Evolutionary conservation across 2,329 filamentous ascomycete species (phyloP), one percentile per base, ranked within the genome.

Genomic region (Hypoxylon sp.): DNA sequence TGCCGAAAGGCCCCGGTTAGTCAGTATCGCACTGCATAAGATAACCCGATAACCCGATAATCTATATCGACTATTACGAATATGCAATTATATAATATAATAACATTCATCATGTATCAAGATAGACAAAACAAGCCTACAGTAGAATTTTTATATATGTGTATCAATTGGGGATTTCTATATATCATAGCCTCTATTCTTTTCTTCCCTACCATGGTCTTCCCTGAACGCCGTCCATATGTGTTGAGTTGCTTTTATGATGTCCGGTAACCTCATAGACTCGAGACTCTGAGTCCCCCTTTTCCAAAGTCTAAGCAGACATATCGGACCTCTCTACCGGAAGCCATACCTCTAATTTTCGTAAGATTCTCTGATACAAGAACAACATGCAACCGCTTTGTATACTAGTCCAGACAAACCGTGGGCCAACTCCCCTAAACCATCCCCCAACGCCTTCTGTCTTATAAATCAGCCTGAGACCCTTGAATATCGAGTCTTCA

Each of bases 341-440:
- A 65, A 82, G 71, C 78, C 82, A 82, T 44, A 80, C 73, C 63
- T 94, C 92, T 72, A 98, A 86, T 80, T 91, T 89, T 75, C 92
- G 90, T 77, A 98, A 82, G 62, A 98, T 84, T 67, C 91, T 92
- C 82, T 98, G 95, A 80, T 98, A 98, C 79, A 98, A 84, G 74
- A 98, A 94, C 78, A 98, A 85, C 95, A 98, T 98, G 72, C 94
- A 97, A 46, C 94, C 93, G 77, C 93, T 97, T 83, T 99, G 96
- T 64, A 98, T 93, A 76, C 95, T 97, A 22, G 96, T 99, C 96
- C 96, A 99, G 13, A 98, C 93, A 63, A 91, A 91, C 59, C 96
- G 89, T 1, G 96, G 96, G 0, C 95, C 95, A 1, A 99, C 95
- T 26, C 96, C 96, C 64, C 96, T 89, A 81, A 99, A 99, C 90